phyloP scores from a whole-genome alignment of 306 rosid species.

The Datisca glomerata region DNA sequence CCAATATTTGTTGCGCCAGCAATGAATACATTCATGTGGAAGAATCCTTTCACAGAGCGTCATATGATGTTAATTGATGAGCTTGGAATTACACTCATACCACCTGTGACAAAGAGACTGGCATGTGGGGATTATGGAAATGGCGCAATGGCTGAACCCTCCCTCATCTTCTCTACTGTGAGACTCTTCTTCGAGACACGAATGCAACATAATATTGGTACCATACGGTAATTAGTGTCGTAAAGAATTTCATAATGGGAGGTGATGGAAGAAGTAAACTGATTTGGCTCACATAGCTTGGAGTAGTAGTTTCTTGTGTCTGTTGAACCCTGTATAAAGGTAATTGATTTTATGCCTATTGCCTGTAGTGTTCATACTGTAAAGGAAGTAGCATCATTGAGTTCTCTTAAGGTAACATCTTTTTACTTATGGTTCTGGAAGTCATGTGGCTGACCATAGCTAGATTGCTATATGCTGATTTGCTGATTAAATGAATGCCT shows the following conservation, averaged over 20 bases:
- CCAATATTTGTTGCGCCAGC: slow-evolving; percentile 78
- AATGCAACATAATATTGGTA: slow-evolving; percentile 34
- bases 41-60: slow-evolving; percentile 56
- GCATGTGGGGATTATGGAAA: slow-evolving; percentile 87
- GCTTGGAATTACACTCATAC: slow-evolving; percentile 60
- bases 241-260: background rate
- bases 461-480: too few relatives aligned
- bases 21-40: slow-evolving; percentile 69
- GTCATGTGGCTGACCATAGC: too few relatives aligned
- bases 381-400: background rate
- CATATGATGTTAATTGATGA: slow-evolving; percentile 47
- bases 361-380: background rate
- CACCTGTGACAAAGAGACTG: slow-evolving; percentile 59
- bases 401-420: background rate
- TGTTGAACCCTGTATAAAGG: background rate
- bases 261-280: background rate
- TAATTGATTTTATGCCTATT: too few relatives aligned
- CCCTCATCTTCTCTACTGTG: slow-evolving; percentile 70
- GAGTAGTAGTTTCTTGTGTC: background rate
- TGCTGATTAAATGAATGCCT: too few relatives aligned
- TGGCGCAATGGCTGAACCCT: slow-evolving; percentile 97
- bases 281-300: too few relatives aligned
- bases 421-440: too few relatives aligned
- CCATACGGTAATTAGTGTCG: slow-evolving; percentile 12
- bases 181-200: slow-evolving; percentile 59